Evolutionary conservation across 2,329 filamentous ascomycete genomes (phyloP).

Genomic region (Lecanosticta acicola): DNA sequence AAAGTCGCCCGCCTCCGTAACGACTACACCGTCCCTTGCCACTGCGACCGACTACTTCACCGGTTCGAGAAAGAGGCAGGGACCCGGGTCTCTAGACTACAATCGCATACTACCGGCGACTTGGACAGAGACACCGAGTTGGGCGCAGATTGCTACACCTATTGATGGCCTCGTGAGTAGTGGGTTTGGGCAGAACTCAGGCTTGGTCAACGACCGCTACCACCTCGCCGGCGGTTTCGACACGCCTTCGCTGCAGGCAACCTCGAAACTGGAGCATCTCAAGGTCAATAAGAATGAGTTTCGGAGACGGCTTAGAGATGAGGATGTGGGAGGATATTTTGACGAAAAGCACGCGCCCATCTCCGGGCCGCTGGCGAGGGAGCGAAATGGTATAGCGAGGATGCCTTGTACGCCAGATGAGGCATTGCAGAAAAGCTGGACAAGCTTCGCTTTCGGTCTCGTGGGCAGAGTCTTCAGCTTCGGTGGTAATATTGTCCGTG

Average conservation of each 20-base stretch:
- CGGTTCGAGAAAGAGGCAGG: conserved; percentile 29
- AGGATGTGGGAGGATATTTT: conserved; percentile 16
- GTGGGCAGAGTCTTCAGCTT: conserved; percentile 80
- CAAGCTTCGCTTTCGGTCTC: conserved; percentile 54
- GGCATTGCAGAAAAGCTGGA: conserved; percentile 42
- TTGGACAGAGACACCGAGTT: conserved; percentile 16
- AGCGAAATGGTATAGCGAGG: conserved; percentile 33
- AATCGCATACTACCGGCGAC: conserved; percentile 6
- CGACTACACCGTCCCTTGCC: conserved; percentile 21
- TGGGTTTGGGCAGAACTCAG: conserved; percentile 33
- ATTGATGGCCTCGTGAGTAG: conserved; percentile 21
- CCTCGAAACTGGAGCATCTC: conserved; percentile 33
- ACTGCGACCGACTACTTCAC: conserved; percentile 27
- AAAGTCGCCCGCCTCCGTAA: conserved; percentile 35
- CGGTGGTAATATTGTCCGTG: conserved; percentile 67
- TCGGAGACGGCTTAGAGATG: conserved; percentile 20
- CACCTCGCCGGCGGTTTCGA: conserved; percentile 47
- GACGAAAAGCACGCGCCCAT: conserved; percentile 11
- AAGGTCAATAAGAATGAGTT: conserved; percentile 17
- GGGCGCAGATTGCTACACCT: conserved; percentile 21
- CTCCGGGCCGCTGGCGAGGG: conserved; percentile 30
- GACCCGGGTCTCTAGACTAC: conserved; percentile 24
- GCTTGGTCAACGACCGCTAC: conserved; percentile 49
- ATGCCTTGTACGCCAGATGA: conserved; percentile 13
- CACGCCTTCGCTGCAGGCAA: conserved; percentile 37